Evolutionary conservation across 257 asterid species (phyloP), one percentile per base, ranked within the genome.

Genomic region (Coffea canephora): DNA sequence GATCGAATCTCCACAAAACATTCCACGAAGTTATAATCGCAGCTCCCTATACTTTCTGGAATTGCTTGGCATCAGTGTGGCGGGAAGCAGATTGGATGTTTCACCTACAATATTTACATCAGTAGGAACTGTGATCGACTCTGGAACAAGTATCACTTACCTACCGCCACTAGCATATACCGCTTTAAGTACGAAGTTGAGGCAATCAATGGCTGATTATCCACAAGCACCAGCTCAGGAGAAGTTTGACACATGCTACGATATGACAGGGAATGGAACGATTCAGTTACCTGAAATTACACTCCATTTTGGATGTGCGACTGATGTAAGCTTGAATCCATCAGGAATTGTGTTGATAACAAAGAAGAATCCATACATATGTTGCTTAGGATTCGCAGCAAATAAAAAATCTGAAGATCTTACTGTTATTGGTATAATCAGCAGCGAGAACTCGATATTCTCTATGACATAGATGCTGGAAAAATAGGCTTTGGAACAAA

Each of bases 111-210:
- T 25, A 0, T 61, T 48, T 59, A 23, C 67, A 4, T 49, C 79
- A 4, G 81, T 83, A 0, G 93, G 94, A 8, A 87, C 90, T 12
- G 85, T 89, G 16, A 87, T 92, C 54, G 96, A 92, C 85, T 90
- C 97, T 0, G 95, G 96, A 49, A 91, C 96, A 4, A 91, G 88
- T 77, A 84, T 91, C 41, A 87, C 96, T 1, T 88, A 92, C 8
- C 90, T 93, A 36, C 95, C 94, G 0, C 84, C 87, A 0, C 41
- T 76, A 1, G 92, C 92, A 36, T 93, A 94, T 81, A 25, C 36
- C 10, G 76, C 81, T 2, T 1, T 93, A 84, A 82, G 90, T 23
- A 50, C 84, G 2, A 77, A 78, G 0, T 93, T 93, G 83, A 81
- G 50, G 81, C 76, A 82, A 75, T 68, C 5, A 57, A 93, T 91